Evolutionary conservation across 2,329 filamentous ascomycete genomes (phyloP).

Genomic region (Alternaria postmessia): DNA sequence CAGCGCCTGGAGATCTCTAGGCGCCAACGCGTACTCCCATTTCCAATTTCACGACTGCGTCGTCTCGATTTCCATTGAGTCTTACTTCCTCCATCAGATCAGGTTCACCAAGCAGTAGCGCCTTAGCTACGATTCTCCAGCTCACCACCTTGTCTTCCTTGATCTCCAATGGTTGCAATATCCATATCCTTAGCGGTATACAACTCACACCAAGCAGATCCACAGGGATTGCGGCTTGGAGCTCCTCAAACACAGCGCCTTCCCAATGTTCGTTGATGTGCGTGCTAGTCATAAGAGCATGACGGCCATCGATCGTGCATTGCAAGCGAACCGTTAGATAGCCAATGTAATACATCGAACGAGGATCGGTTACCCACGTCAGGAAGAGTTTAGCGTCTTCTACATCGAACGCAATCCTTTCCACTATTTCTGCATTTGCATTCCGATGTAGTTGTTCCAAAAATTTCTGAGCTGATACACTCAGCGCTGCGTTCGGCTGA

Average conservation of each 20-base stretch:
- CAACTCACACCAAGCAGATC: slow-evolving; percentile 18
- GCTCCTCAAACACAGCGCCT: slow-evolving; percentile 8
- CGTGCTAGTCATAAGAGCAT: slow-evolving; percentile 10
- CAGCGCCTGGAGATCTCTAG: neutral
- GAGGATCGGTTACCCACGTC: slow-evolving; percentile 27
- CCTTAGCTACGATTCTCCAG: slow-evolving; percentile 25
- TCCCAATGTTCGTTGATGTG: slow-evolving; percentile 14
- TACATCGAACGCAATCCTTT: slow-evolving; percentile 1
- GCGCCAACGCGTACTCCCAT: neutral
- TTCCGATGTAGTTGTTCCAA: slow-evolving; percentile 11
- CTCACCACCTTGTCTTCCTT: neutral
- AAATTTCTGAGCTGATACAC: slow-evolving; percentile 9
- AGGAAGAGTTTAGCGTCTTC: slow-evolving; percentile 24
- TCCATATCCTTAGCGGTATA: slow-evolving; percentile 20
- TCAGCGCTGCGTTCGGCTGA: slow-evolving; percentile 7
- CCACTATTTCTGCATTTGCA: neutral
- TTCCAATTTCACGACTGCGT: slow-evolving; percentile 7
- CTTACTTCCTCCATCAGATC: slow-evolving; percentile 12
- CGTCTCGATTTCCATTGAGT: neutral
- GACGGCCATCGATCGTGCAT: slow-evolving; percentile 3
- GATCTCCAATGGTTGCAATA: slow-evolving; percentile 14
- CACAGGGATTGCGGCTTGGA: slow-evolving; percentile 18
- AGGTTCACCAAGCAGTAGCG: slow-evolving; percentile 25
- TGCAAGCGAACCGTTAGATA: slow-evolving; percentile 1
- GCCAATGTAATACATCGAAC: slow-evolving; percentile 25